phyloP scores from a whole-genome alignment of 2,329 filamentous ascomycete species.

The Corynespora cassiicola region DNA sequence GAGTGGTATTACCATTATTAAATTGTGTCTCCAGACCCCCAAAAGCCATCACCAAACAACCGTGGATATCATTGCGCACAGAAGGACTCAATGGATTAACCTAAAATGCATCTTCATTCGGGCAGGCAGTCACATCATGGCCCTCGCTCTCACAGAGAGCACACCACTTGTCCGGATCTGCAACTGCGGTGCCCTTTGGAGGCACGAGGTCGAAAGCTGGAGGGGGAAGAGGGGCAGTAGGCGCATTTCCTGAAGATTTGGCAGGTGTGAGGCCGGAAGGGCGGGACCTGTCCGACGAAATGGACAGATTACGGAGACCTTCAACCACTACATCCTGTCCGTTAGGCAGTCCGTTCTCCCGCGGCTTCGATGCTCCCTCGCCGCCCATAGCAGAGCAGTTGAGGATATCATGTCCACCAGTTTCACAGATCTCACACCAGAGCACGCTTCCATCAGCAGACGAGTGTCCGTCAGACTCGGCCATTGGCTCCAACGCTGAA shows the following conservation, averaged over 20 bases:
- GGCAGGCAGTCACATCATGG: constrained; percentile 94
- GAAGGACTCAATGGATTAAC: constrained; percentile 4
- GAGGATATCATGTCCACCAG: constrained; percentile 88
- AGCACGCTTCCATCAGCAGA: constrained; percentile 72
- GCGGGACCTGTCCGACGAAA: constrained; percentile 36
- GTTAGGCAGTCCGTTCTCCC: constrained; percentile 24
- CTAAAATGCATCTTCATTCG: constrained; percentile 78
- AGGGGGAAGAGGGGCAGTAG: constrained; percentile 41
- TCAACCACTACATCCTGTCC: constrained; percentile 41
- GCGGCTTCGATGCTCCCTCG: constrained; percentile 52
- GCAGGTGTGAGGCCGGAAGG: constrained; percentile 37
- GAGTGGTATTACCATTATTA: constrained; percentile 7
- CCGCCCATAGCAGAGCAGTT: constrained; percentile 87
- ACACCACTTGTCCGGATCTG: constrained; percentile 90
- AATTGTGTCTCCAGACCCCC: constrained; percentile 4
- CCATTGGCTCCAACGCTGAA: constrained; percentile 69
- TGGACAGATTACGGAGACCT: constrained; percentile 39
- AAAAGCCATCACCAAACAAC: constrained; percentile 8
- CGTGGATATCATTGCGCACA: constrained; percentile 27
- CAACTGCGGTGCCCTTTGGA: constrained; percentile 38
- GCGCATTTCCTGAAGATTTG: constrained; percentile 42
- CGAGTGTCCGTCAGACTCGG: constrained; percentile 66
- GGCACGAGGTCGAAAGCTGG: constrained; percentile 43
- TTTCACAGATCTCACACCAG: constrained; percentile 97
- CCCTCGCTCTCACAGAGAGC: constrained; percentile 95